phyloP scores from a whole-genome alignment of 1,284 basidiomycete genomes.

The Boletus sp. region DNA sequence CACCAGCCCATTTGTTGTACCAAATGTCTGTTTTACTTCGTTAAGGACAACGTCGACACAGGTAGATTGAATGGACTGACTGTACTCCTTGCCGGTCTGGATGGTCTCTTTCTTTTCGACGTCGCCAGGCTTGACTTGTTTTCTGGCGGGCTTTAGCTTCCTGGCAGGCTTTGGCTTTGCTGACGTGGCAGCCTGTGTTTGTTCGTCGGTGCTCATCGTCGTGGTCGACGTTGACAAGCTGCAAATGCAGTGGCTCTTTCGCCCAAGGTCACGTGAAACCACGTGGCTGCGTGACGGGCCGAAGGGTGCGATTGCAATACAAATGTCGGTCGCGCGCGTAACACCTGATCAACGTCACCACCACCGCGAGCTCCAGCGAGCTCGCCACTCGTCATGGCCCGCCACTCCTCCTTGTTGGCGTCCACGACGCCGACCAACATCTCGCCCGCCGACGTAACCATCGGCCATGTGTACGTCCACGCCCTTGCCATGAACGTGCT shows the following conservation, averaged over 20 bases:
- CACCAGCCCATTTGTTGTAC: slow-evolving; percentile 99
- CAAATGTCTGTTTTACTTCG: slow-evolving; percentile 73
- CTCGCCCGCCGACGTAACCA: slow-evolving; percentile 49
- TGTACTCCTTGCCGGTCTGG: slow-evolving; percentile 94
- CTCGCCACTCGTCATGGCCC: slow-evolving; percentile 41
- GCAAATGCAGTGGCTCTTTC: not conserved
- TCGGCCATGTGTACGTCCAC: slow-evolving; percentile 66
- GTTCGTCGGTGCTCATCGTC: slow-evolving; percentile 27
- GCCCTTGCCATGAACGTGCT: not conserved
- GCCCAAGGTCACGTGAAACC: slow-evolving; percentile 26
- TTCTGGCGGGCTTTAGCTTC: slow-evolving; percentile 78
- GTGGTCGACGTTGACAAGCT: slow-evolving; percentile 10
- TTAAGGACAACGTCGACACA: slow-evolving; percentile 15
- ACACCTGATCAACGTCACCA: slow-evolving; percentile 15
- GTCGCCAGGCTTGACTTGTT: slow-evolving; percentile 86
- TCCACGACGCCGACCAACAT: slow-evolving; percentile 44
- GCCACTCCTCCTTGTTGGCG: slow-evolving; percentile 42
- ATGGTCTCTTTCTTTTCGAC: slow-evolving; percentile 84
- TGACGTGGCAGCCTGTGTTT: slow-evolving; percentile 1
- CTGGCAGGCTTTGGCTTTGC: slow-evolving; percentile 35
- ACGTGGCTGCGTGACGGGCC: slow-evolving; percentile 20
- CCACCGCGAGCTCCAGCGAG: not conserved
- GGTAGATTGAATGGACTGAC: slow-evolving; percentile 43
- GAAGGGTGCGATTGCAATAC: not conserved
- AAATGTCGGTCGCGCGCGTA: slow-evolving; percentile 8